These are phyloP conservation scores for Cerioporus squamosus DNA, from an alignment of 1,284 basidiomycete species.

Conservation along the genomic window DNA sequence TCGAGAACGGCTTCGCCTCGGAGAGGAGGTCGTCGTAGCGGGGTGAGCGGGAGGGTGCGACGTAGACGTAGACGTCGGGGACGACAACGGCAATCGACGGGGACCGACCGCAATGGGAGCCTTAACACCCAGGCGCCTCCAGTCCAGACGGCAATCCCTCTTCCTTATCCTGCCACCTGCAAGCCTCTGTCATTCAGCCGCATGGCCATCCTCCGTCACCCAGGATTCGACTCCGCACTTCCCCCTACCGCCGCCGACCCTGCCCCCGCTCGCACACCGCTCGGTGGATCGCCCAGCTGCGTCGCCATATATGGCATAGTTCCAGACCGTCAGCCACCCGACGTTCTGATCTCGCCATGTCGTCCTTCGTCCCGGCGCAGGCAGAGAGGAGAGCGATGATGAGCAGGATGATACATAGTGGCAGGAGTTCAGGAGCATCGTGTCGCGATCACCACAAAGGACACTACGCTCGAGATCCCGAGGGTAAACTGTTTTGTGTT, in stretches of 20 bases:
- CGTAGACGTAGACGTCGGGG: constrained; percentile 17
- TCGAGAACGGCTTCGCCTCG: background rate
- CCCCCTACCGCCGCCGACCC: constrained; percentile 14
- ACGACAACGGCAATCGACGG: constrained; percentile 16
- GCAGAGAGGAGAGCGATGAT: too few species aligned
- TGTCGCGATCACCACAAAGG: background rate
- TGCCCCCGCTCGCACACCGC: background rate
- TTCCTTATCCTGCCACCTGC: constrained; percentile 14
- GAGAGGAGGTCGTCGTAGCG: background rate
- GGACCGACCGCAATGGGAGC: constrained; percentile 17
- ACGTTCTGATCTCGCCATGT: background rate
- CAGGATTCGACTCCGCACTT: constrained; percentile 3
- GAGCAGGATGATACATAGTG: background rate
- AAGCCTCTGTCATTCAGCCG: constrained; percentile 21
- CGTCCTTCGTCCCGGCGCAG: background rate
- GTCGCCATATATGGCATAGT: background rate
- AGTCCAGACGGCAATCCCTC: constrained; percentile 4
- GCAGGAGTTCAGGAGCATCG: background rate
- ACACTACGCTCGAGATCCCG: too few species aligned
- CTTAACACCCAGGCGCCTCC: constrained; percentile 19
- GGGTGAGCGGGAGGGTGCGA: background rate
- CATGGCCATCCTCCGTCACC: constrained; percentile 10
- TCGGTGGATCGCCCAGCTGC: background rate
- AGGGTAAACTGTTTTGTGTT: background rate
- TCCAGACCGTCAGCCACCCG: background rate